Percentiles rank a stretch among this genome's conserved stretches.
Evolutionary conservation across 2,329 filamentous ascomycete genomes (phyloP).

Genomic region (Bipolaris gigantea): DNA sequence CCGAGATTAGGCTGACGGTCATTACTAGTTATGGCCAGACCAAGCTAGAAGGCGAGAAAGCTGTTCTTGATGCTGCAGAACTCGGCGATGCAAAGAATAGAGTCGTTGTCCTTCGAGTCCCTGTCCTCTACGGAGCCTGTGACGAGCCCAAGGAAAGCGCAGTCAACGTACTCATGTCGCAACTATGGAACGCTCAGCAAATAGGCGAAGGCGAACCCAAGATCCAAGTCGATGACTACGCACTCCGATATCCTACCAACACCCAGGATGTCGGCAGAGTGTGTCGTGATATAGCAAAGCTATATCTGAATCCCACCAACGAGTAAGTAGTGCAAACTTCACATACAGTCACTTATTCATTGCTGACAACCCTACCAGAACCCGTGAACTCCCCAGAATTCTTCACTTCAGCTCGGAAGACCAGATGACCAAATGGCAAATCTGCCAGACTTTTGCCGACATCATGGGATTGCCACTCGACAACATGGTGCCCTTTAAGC

Average conservation of each 20-base stretch:
- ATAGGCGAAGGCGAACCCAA: constrained; percentile 47
- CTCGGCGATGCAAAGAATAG: constrained; percentile 23
- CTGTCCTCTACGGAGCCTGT: constrained; percentile 76
- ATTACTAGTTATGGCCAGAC: constrained; percentile 63
- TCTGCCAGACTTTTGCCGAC: constrained; percentile 75
- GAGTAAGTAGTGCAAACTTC: constrained; percentile 23
- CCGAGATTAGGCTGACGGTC: background rate
- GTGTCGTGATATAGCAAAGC: constrained; percentile 70
- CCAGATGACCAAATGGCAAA: constrained; percentile 85
- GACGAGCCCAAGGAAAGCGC: constrained; percentile 75
- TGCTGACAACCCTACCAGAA: constrained; percentile 6
- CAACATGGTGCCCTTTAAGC: constrained; percentile 58
- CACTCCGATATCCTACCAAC: constrained; percentile 81
- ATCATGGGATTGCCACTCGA: constrained; percentile 75
- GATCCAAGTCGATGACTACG: constrained; percentile 84
- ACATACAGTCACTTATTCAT: background rate
- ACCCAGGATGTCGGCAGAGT: constrained; percentile 84
- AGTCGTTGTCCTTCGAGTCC: constrained; percentile 72
- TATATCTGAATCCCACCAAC: constrained; percentile 55
- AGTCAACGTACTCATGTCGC: constrained; percentile 77
- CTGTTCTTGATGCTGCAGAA: constrained; percentile 64
- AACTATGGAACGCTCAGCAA: constrained; percentile 73
- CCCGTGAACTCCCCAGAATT: constrained; percentile 63
- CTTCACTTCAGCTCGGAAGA: constrained; percentile 89
- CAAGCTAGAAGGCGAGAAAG: constrained; percentile 71